Base-by-base conservation (phyloP, 1,284 basidiomycete genomes). In the Cryptococcus jaspeensis region DNA sequence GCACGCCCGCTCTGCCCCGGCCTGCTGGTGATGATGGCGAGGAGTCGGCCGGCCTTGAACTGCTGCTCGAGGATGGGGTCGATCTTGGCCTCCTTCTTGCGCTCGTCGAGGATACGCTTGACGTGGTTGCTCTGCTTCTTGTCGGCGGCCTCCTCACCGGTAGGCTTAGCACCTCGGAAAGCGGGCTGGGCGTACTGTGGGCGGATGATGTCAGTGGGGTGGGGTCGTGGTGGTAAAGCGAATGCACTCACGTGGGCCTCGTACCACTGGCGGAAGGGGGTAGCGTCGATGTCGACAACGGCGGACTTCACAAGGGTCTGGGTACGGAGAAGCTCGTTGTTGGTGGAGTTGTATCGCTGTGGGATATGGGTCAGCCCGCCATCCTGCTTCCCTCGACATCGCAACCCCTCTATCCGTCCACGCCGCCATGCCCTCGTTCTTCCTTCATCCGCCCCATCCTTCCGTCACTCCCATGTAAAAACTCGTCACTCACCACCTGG, bases 251-350 rank as follows among this genome's bases (percentile, higher is more conserved):
- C 90, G 81, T 96, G 92, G 43, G 90, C 81, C 82, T 97, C 93
- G 78, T 96, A 97, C 92, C 92, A 97, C 81, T 95, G 92, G 69
- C 92, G 86, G 90, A 96, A 97, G 66, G 93, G 94, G 48, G 92
- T 87, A 64, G 93, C 93, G 82, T 97, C 93, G 73, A 97, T 79
- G 79, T 96, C 92, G 80, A 97, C 90, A 80, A 97, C 89, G 67
- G 89, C 89, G 64, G 86, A 84, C 84, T 94, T 96, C 76, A 97
- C 93, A 59, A 97, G 87, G 60, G 93, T 97, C 84, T 97, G 96
- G 71, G 93, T 97, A 76, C 93, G 90, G 76, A 97, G 93, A 74
- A 97, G 86, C 82, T 97, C 93, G 82, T 97, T 97, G 87, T 97
- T 97, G 64, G 93, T 93, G 49, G 94, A 85, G 80, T 97, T 97